These are phyloP conservation scores for Helianthus annuus DNA, from an alignment of 129 eudicot species.

Conservation along the genomic window DNA sequence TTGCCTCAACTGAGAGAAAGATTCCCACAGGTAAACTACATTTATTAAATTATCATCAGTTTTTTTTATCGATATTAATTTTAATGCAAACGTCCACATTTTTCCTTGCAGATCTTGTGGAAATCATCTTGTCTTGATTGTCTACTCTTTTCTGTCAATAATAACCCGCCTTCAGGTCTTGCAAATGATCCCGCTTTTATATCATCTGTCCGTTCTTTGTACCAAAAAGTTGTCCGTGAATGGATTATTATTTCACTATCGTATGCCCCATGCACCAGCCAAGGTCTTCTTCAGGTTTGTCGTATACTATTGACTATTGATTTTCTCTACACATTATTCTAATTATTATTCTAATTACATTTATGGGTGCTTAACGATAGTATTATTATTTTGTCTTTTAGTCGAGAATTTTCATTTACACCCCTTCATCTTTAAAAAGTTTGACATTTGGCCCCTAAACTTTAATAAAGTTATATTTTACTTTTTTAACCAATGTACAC, in stretches of 20 bases:
- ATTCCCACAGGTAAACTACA: slow-evolving; percentile 83
- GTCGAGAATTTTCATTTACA: no score
- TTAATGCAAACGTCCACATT: slow-evolving; percentile 22
- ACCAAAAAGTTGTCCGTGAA: slow-evolving; percentile 80
- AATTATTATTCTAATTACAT: not conserved
- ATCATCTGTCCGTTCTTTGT: slow-evolving; percentile 84
- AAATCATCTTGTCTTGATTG: slow-evolving; percentile 86
- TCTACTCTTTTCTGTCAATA: slow-evolving; percentile 74
- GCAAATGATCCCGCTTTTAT: slow-evolving; percentile 83
- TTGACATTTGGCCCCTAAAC: no score
- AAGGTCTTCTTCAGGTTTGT: slow-evolving; percentile 97
- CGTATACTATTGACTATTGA: no score
- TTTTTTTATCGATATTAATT: slow-evolving; percentile 8
- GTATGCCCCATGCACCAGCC: slow-evolving; percentile 96
- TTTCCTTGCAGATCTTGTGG: slow-evolving; percentile 84
- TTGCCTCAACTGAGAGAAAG: slow-evolving; percentile 79
- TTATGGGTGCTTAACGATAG: no score
- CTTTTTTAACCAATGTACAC: no score
- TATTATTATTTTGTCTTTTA: no score
- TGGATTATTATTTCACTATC: slow-evolving; percentile 94
- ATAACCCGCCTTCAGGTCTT: slow-evolving; percentile 73
- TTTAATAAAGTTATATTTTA: no score
- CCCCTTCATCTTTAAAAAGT: no score
- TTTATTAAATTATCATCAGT: not conserved
- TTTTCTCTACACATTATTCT: not conserved